phyloP scores from a whole-genome alignment of 495 filamentous ascomycete species.

The Hyaloscypha variabilis region DNA sequence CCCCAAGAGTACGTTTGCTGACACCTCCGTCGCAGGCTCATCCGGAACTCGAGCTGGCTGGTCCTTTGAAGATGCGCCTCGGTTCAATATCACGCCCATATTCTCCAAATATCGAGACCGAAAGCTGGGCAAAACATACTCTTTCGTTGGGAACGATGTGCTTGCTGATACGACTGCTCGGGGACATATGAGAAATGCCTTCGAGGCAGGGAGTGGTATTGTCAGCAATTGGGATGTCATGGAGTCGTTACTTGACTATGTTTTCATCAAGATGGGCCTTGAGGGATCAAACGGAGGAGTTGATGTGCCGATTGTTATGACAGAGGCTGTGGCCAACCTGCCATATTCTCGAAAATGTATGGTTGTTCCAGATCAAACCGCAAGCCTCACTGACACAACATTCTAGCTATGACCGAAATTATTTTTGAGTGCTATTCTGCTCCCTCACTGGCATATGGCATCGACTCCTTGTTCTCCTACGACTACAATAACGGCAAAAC shows the following conservation, averaged over 20 bases:
- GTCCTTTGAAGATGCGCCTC: constrained; percentile 83
- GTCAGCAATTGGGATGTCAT: constrained; percentile 97
- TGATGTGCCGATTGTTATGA: constrained; percentile 91
- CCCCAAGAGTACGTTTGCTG: constrained; percentile 14
- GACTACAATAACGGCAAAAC: constrained; percentile 86
- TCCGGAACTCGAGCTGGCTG: constrained; percentile 89
- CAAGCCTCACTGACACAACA: not conserved
- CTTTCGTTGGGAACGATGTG: constrained; percentile 88
- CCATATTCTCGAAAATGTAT: constrained; percentile 83
- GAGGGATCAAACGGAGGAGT: constrained; percentile 73
- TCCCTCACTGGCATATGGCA: constrained; percentile 86
- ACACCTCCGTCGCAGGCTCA: constrained; percentile 61
- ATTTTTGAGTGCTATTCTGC: constrained; percentile 93
- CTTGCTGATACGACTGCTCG: constrained; percentile 91
- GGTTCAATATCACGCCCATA: constrained; percentile 80
- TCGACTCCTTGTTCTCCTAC: constrained; percentile 96
- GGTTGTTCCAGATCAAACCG: constrained; percentile 30
- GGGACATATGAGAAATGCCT: constrained; percentile 86
- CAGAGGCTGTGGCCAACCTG: constrained; percentile 89
- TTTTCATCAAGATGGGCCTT: constrained; percentile 89
- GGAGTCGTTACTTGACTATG: constrained; percentile 89
- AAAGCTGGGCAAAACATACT: constrained; percentile 85
- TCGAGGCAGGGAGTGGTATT: constrained; percentile 87
- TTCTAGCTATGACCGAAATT: constrained; percentile 90
- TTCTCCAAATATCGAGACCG: constrained; percentile 93